These are phyloP conservation scores for Irineochytrium annulatum DNA, from an alignment of 192 early-diverging fungal species.

Conservation along the genomic window DNA sequence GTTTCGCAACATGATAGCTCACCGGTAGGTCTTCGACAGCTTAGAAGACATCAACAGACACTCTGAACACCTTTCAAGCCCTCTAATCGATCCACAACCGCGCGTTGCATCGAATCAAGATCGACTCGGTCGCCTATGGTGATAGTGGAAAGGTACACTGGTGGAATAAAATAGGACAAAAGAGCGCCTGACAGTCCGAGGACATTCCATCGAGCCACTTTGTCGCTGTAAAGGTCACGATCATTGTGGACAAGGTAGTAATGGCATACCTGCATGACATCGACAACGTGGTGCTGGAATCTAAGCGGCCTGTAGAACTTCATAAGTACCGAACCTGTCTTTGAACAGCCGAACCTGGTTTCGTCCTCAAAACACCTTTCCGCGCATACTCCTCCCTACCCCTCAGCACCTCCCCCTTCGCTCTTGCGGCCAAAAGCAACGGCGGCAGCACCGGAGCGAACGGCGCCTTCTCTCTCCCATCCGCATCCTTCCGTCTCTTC, in stretches of 20 bases:
- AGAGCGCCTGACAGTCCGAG: constrained; percentile 74
- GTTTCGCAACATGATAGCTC: background rate
- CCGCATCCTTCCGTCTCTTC: background rate
- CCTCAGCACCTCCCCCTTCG: constrained; percentile 30
- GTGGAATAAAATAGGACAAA: constrained; percentile 55
- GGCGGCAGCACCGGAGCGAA: background rate
- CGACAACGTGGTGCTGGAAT: constrained; percentile 65
- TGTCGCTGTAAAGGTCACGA: constrained; percentile 66
- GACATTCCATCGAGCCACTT: constrained; percentile 83
- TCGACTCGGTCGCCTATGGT: constrained; percentile 69
- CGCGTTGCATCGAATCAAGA: constrained; percentile 53
- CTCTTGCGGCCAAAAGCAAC: background rate
- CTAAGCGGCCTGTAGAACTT: constrained; percentile 42
- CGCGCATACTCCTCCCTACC: constrained; percentile 57
- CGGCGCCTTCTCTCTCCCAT: background rate
- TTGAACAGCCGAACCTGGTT: constrained; percentile 61
- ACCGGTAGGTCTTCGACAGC: background rate
- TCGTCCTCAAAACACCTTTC: constrained; percentile 67
- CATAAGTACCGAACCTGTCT: too few relatives aligned
- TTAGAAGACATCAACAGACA: background rate
- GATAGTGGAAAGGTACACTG: constrained; percentile 66
- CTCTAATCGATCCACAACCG: constrained; percentile 55
- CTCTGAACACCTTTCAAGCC: constrained; percentile 24
- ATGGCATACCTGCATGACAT: constrained; percentile 67
- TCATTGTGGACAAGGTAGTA: background rate